Conservation (phyloP, 2,329 filamentous ascomycete genomes). For the Diaporthe batatas region DNA sequence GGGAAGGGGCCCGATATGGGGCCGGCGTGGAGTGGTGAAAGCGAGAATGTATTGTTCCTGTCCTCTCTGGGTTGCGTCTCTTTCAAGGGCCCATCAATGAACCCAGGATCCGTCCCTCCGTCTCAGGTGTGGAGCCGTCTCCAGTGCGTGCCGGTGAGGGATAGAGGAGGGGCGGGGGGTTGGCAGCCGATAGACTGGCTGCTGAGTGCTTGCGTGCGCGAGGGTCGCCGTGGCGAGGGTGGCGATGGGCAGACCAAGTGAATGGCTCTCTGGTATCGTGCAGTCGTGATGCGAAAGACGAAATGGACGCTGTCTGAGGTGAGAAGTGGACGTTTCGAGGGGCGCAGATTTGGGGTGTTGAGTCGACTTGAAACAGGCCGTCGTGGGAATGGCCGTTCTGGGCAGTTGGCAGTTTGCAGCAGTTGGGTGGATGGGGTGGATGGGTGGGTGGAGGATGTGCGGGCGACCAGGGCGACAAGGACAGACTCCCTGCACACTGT, state of each 20-base stretch:
- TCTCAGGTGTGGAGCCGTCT: slow-evolving; percentile 38
- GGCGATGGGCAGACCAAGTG: slow-evolving; percentile 29
- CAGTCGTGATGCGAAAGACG: slow-evolving; percentile 18
- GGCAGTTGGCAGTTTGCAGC: background rate
- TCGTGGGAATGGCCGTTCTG: slow-evolving; percentile 36
- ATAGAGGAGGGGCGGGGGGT: background rate
- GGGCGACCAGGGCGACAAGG: background rate
- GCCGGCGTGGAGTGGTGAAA: slow-evolving; percentile 33
- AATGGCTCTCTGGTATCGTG: slow-evolving; percentile 19
- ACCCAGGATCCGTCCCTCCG: slow-evolving; percentile 37
- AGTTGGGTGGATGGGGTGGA: background rate
- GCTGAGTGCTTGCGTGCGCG: background rate
- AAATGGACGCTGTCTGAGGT: slow-evolving; percentile 27
- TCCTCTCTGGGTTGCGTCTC: slow-evolving; percentile 33
- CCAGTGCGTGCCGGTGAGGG: slow-evolving; percentile 30
- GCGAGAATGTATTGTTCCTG: slow-evolving; percentile 31
- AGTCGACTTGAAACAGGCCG: slow-evolving; percentile 42
- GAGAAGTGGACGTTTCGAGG: slow-evolving; percentile 39
- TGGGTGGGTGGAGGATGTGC: background rate
- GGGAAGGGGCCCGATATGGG: slow-evolving; percentile 31
- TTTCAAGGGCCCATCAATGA: slow-evolving; percentile 38
- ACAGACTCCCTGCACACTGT: background rate
- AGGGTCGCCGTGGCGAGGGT: background rate
- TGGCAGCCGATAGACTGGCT: background rate
- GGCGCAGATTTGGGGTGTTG: slow-evolving; percentile 35